These are phyloP conservation scores for Candida boidinii DNA, from an alignment of 805 yeast genomes.

Conservation along the genomic window DNA sequence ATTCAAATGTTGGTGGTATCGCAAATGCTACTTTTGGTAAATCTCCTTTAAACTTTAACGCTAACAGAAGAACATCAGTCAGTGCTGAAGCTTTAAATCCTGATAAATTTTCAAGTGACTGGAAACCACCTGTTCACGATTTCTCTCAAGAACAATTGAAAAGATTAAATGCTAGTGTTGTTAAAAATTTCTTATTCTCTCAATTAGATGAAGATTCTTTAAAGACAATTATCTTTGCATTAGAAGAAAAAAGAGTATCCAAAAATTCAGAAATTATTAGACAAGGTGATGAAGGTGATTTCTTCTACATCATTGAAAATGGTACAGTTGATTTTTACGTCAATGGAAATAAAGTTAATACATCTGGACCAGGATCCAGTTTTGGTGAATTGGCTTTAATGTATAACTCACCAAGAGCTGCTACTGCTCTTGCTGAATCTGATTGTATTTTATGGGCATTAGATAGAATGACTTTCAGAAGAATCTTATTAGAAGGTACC, in stretches of 20 bases:
- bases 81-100: conserved; percentile 85
- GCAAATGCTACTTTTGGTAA: conserved; percentile 21
- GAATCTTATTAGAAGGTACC: conserved; percentile 84
- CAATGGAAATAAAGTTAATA: conserved; percentile 59
- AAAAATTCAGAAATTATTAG: conserved; percentile 61
- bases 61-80: conserved; percentile 81
- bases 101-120: conserved; percentile 54
- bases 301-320: conserved; percentile 73
- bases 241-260: conserved; percentile 59
- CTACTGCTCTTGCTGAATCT: conserved; percentile 71
- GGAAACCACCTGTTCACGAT: conserved; percentile 67
- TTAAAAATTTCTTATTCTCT: conserved; percentile 76
- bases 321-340: conserved; percentile 81
- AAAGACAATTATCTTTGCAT: conserved; percentile 72
- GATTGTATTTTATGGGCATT: conserved; percentile 83
- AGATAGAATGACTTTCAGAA: conserved; percentile 87
- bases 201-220: conserved; percentile 74
- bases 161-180: conserved; percentile 63
- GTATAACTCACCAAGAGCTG: conserved; percentile 98
- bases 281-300: conserved; percentile 95
- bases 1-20: conserved; percentile 14
- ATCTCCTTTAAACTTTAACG: conserved; percentile 58
- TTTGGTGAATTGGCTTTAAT: conserved; percentile 96
- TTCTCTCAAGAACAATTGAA: conserved; percentile 54
- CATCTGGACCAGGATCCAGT: conserved; percentile 79